Percentiles rank a stretch among this genome's conserved stretches.
phyloP scores from a whole-genome alignment of 495 filamentous ascomycete genomes.

The Penicillium ochrochloron region DNA sequence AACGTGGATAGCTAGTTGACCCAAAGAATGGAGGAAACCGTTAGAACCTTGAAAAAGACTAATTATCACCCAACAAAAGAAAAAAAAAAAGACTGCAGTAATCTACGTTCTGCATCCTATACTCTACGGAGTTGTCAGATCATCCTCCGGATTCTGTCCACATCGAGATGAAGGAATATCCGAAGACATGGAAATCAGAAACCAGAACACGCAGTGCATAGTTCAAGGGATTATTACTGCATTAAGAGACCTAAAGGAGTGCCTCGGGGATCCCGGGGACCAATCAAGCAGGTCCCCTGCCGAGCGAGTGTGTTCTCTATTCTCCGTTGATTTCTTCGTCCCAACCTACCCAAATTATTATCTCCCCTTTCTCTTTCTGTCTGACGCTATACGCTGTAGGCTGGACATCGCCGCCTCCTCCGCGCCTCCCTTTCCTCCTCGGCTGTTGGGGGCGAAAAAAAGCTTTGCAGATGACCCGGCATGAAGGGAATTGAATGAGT shows the following conservation, averaged over 20 bases:
- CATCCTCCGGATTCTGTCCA: background rate
- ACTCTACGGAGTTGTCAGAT: background rate
- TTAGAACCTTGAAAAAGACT: background rate
- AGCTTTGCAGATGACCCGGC: conserved; percentile 10
- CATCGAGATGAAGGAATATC: background rate
- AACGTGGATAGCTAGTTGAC: background rate
- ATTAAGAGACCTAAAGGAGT: background rate
- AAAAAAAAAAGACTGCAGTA: background rate
- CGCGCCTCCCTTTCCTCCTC: conserved; percentile 9
- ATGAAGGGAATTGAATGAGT: conserved; percentile 1
- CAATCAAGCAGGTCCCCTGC: background rate
- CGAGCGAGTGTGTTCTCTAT: background rate
- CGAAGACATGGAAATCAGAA: background rate
- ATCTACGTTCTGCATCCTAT: background rate
- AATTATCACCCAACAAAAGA: background rate
- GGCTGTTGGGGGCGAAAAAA: conserved; percentile 22
- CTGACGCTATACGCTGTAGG: background rate
- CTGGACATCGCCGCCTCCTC: background rate
- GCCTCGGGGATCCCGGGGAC: background rate
- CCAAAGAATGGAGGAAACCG: background rate
- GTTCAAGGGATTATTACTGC: background rate
- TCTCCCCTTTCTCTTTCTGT: background rate
- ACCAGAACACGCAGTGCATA: background rate
- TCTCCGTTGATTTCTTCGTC: background rate
- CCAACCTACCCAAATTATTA: background rate